phyloP scores from a whole-genome alignment of 768 basidiomycete genomes.

The Antrodiella citrinella region DNA sequence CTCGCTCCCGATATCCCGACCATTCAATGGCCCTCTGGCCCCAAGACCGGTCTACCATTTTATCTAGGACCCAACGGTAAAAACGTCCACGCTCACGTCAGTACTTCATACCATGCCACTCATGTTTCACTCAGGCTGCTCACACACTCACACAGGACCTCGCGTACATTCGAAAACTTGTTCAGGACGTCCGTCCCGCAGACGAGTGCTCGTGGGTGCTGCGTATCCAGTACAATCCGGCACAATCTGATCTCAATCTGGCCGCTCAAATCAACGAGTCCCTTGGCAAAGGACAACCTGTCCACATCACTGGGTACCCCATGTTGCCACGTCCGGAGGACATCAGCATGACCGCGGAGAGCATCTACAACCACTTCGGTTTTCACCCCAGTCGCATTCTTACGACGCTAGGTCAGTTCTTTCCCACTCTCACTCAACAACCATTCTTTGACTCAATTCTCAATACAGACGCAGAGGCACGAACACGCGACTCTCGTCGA shows the following conservation, averaged over 20 bases:
- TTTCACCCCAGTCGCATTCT: background rate
- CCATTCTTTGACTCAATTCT: no score
- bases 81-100: no score
- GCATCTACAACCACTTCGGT: background rate
- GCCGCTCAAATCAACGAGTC: background rate
- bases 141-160: background rate
- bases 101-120: no score
- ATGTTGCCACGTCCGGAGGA: background rate
- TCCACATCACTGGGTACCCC: background rate
- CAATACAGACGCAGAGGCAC: background rate
- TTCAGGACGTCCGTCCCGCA: background rate
- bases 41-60: no score
- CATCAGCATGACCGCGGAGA: background rate
- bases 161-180: background rate
- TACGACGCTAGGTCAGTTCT: no score
- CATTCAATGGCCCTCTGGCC: no score
- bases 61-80: no score
- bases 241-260: background rate
- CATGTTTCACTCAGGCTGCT: no score
- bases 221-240: background rate
- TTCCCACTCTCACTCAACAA: no score
- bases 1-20: no score
- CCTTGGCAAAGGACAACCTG: background rate
- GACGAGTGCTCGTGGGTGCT: background rate
- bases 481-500: background rate